phyloP scores from a whole-genome alignment of 2,329 filamentous ascomycete genomes.

The Didymella arachidicola region DNA sequence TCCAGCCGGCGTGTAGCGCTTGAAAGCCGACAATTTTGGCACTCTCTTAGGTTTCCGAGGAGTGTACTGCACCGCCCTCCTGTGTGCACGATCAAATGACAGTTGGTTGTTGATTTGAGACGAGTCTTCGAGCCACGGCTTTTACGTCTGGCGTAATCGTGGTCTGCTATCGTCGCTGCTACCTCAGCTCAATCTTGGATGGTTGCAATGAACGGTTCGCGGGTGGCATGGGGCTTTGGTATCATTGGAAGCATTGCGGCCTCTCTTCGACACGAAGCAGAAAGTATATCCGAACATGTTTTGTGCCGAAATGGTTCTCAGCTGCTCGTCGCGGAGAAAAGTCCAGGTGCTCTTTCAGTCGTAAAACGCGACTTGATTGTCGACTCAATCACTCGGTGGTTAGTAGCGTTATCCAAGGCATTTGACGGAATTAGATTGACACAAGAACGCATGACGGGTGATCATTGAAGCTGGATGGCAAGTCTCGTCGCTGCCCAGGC shows the following conservation, averaged over 20 bases:
- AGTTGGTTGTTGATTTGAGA: neutral
- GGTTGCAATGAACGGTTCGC: neutral
- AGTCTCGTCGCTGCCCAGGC: neutral
- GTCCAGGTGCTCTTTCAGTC: neutral
- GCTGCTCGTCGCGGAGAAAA: neutral
- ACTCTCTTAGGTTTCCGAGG: neutral
- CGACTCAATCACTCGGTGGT: neutral
- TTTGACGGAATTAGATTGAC: neutral
- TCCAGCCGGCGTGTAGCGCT: neutral
- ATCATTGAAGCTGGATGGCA: neutral
- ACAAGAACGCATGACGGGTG: neutral
- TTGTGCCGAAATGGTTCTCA: too few species aligned
- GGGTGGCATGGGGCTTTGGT: neutral
- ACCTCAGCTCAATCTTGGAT: neutral
- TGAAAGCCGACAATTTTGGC: neutral
- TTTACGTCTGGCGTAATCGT: neutral
- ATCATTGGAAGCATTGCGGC: neutral
- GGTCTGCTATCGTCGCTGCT: neutral
- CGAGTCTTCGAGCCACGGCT: neutral
- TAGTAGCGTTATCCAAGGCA: neutral
- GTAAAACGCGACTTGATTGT: neutral
- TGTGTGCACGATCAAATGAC: neutral
- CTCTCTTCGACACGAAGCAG: neutral
- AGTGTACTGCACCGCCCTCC: neutral
- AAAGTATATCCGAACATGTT: too few species aligned